These are phyloP conservation scores for Eutrema yunnanense DNA, from an alignment of 345 rosid genomes.

Conservation along the genomic window DNA sequence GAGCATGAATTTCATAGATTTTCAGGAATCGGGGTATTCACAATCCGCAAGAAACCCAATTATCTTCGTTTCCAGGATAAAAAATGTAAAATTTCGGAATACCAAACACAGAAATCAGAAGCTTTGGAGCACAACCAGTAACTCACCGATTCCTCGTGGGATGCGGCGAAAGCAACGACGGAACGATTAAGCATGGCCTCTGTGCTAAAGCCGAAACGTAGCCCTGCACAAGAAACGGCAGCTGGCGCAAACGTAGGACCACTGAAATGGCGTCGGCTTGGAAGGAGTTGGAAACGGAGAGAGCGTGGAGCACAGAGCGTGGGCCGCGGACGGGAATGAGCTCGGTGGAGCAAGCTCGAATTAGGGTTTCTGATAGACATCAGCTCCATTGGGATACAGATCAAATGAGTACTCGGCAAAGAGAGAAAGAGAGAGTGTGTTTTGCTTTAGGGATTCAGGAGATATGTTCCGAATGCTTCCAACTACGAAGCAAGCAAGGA, in stretches of 20 bases:
- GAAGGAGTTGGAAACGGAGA: slow-evolving; percentile 11
- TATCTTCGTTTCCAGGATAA: not conserved
- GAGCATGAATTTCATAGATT: not conserved
- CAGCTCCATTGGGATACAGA: slow-evolving; percentile 31
- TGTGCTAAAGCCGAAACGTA: slow-evolving; percentile 29
- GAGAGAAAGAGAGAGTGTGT: not conserved
- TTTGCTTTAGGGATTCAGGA: slow-evolving; percentile 16
- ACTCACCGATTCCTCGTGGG: slow-evolving; percentile 64
- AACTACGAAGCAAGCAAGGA: slow-evolving; percentile 21
- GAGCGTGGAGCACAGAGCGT: slow-evolving; percentile 18
- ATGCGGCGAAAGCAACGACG: slow-evolving; percentile 46
- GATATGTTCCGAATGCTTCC: slow-evolving; percentile 12
- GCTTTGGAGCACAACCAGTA: not conserved
- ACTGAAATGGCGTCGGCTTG: slow-evolving; percentile 14
- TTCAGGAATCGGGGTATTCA: not conserved
- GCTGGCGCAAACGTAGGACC: slow-evolving; percentile 4
- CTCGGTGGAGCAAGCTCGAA: slow-evolving; percentile 19
- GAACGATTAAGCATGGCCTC: slow-evolving; percentile 24
- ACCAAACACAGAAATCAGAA: not conserved
- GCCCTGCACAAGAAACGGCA: slow-evolving; percentile 21
- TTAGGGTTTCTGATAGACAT: slow-evolving; percentile 37
- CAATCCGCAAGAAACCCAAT: not conserved
- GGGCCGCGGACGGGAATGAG: slow-evolving; percentile 18
- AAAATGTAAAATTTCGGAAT: not conserved
- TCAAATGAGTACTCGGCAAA: not conserved